A percentile compares a stretch with the other conserved stretches of the same genome.
Conservation (phyloP, 495 filamentous ascomycete species). For the Penicillium chermesinum region DNA sequence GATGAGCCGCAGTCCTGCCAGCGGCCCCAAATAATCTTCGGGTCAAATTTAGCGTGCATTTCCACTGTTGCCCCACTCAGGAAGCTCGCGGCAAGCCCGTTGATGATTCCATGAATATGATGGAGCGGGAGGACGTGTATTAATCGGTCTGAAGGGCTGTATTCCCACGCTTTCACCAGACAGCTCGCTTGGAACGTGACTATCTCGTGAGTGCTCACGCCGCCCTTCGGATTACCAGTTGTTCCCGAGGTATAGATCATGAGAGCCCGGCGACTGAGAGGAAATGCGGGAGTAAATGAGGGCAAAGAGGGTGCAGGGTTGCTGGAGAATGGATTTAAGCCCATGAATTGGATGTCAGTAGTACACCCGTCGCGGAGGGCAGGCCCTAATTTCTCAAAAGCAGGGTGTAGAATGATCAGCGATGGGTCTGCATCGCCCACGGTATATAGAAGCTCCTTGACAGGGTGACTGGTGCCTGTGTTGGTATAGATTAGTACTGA, state of each 20-base stretch:
- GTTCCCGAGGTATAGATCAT: slow-evolving; percentile 48
- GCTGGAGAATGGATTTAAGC: slow-evolving; percentile 27
- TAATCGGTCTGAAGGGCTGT: slow-evolving; percentile 30
- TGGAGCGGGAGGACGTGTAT: slow-evolving; percentile 45
- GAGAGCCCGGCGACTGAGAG: slow-evolving; percentile 32
- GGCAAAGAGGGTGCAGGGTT: slow-evolving; percentile 23
- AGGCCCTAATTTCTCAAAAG: slow-evolving; percentile 31
- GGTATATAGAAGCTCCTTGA: slow-evolving; percentile 39
- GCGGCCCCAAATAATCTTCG: slow-evolving; percentile 38
- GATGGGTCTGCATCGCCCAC: slow-evolving; percentile 41
- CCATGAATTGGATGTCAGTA: slow-evolving; percentile 28
- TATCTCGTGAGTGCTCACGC: slow-evolving; percentile 40
- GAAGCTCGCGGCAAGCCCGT: slow-evolving; percentile 35
- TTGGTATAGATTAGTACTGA: too few species aligned
- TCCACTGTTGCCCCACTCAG: slow-evolving; percentile 38
- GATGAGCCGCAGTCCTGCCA: slow-evolving; percentile 36
- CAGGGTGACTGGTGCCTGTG: slow-evolving; percentile 43
- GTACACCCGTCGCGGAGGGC: slow-evolving; percentile 27
- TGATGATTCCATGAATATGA: slow-evolving; percentile 43
- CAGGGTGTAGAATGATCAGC: slow-evolving; percentile 36
- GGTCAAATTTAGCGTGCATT: slow-evolving; percentile 44
- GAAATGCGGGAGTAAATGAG: slow-evolving; percentile 23
- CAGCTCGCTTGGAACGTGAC: slow-evolving; percentile 41
- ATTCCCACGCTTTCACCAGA: slow-evolving; percentile 36
- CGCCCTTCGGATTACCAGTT: slow-evolving; percentile 41